phyloP scores from a whole-genome alignment of 2,329 filamentous ascomycete genomes.

The Colletotrichum euphorbiae region DNA sequence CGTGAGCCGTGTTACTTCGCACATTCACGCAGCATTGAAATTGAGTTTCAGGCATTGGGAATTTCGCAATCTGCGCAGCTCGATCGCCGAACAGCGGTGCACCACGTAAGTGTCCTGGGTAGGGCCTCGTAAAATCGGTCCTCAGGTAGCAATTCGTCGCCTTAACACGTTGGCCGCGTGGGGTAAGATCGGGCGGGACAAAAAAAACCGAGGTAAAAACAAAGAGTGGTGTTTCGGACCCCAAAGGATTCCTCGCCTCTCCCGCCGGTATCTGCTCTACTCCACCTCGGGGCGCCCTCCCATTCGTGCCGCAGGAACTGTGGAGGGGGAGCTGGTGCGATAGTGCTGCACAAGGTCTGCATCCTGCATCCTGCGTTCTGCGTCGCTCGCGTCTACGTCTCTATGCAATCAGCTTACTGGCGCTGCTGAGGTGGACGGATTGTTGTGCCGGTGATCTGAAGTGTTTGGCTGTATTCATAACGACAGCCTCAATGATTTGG shows the following conservation, averaged over 20 bases:
- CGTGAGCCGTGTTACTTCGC: constrained; percentile 1
- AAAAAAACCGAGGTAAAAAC: neutral
- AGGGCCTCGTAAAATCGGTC: constrained; percentile 29
- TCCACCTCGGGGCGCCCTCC: constrained; percentile 17
- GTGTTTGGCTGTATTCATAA: constrained; percentile 3
- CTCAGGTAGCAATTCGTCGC: neutral
- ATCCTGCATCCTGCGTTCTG: neutral
- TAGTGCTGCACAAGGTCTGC: constrained; percentile 5
- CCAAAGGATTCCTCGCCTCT: constrained; percentile 9
- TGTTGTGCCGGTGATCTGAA: neutral
- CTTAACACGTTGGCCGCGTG: constrained; percentile 11
- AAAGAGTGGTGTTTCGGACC: constrained; percentile 8
- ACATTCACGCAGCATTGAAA: neutral
- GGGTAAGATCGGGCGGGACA: neutral
- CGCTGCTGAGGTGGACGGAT: neutral
- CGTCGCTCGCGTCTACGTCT: neutral
- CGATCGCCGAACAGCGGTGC: constrained; percentile 12
- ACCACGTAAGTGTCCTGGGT: constrained; percentile 28
- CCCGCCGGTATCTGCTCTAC: constrained; percentile 5
- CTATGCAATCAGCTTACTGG: constrained; percentile 32
- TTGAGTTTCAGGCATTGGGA: constrained; percentile 8
- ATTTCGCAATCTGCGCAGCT: constrained; percentile 1
- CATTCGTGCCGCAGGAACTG: constrained; percentile 22
- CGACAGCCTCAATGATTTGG: constrained; percentile 22
- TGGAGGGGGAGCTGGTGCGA: neutral